These are phyloP conservation scores for Quercus robur DNA, from an alignment of 306 rosid genomes.

Conservation along the genomic window DNA sequence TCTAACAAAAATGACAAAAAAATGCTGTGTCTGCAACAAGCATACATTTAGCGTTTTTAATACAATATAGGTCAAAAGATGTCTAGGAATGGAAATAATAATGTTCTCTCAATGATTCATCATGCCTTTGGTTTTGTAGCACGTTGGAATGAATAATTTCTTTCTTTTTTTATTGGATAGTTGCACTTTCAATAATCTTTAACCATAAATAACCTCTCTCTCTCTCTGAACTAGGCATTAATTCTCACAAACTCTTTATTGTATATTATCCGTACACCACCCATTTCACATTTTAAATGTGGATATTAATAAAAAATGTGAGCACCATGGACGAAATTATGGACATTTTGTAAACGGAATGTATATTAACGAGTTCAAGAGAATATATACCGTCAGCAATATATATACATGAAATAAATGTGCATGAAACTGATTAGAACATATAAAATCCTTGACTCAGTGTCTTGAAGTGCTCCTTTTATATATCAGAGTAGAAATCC, in stretches of 20 bases:
- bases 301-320: too few species aligned
- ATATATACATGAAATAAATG: background rate
- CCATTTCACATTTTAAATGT: too few species aligned
- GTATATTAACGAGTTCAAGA: too few species aligned
- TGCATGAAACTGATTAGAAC: background rate
- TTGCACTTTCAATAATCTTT: too few species aligned
- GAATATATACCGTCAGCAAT: too few species aligned
- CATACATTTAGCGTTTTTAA: conserved; percentile 71
- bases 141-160: background rate
- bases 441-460: background rate
- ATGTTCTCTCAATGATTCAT: background rate
- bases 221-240: too few species aligned
- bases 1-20: conserved; percentile 41
- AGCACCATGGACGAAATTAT: too few species aligned
- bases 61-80: conserved; percentile 56
- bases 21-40: conserved; percentile 71
- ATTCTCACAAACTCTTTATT: too few species aligned
- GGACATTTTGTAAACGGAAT: too few species aligned
- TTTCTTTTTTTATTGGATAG: background rate
- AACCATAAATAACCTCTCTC: too few species aligned
- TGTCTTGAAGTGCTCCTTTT: too few species aligned
- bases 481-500: background rate
- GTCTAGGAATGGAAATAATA: conserved; percentile 47
- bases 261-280: too few species aligned
- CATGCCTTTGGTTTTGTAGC: conserved; percentile 4